These are phyloP conservation scores for Fusarium decemcellulare DNA, from an alignment of 2,329 filamentous ascomycete genomes.

Conservation along the genomic window DNA sequence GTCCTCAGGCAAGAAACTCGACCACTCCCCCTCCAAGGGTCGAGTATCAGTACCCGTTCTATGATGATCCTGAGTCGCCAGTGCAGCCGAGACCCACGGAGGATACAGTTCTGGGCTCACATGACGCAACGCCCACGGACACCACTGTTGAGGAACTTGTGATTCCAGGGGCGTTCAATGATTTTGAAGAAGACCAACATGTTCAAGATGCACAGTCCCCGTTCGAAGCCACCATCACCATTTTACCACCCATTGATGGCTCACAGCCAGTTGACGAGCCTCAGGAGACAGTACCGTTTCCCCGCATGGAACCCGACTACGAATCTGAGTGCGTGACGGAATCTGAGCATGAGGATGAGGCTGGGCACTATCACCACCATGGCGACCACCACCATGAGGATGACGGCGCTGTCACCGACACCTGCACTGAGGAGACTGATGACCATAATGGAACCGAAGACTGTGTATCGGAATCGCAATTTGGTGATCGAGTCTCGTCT, in stretches of 20 bases:
- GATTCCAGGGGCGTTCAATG: constrained; percentile 51
- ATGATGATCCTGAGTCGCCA: constrained; percentile 57
- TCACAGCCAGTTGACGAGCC: constrained; percentile 18
- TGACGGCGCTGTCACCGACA: constrained; percentile 53
- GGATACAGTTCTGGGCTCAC: constrained; percentile 36
- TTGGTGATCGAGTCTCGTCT: constrained; percentile 50
- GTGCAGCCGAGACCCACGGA: constrained; percentile 20
- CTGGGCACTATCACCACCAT: constrained; percentile 42
- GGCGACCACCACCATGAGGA: constrained; percentile 27
- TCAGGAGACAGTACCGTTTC: constrained; percentile 50
- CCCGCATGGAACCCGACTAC: constrained; percentile 52
- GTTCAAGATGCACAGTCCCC: constrained; percentile 30
- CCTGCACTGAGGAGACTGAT: constrained; percentile 54
- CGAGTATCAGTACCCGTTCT: constrained; percentile 67
- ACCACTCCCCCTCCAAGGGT: constrained; percentile 49
- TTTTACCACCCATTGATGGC: constrained; percentile 59
- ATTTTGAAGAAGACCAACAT: constrained; percentile 53
- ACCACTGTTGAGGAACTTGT: constrained; percentile 21
- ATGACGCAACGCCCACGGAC: constrained; percentile 28
- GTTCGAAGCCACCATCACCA: constrained; percentile 63
- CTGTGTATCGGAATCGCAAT: constrained; percentile 47
- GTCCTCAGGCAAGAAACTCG: constrained; percentile 43
- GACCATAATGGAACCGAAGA: constrained; percentile 48
- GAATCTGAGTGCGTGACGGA: constrained; percentile 58
- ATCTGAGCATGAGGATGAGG: constrained; percentile 46